Base-by-base conservation (phyloP, 129 eudicot genomes). In the Saussurea involucrata region DNA sequence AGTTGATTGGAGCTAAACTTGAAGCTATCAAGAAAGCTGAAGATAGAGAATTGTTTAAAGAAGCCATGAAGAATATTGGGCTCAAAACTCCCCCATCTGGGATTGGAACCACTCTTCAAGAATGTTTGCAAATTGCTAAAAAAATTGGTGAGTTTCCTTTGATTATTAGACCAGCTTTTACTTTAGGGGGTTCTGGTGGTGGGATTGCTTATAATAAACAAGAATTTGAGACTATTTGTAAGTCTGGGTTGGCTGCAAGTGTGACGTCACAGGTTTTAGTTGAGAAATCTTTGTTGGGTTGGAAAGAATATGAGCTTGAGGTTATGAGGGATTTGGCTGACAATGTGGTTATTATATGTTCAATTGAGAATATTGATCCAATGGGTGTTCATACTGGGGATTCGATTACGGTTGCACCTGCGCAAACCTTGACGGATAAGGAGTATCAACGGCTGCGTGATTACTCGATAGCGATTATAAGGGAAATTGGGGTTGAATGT, bases 271-370 rank as follows among this genome's bases (percentile, higher is more conserved):
- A 95, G 82, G 99, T 95, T 75, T 76, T 95, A 81, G 97, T 95
- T 28, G 99, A 95, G 88, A 95, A 95, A 74, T 92, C 97, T 9
- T 64, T 95, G 78, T 75, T 95, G 75, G 99, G 99, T 0, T 92
- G 99, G 99, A 95, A 95, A 68, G 99, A 95, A 77, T 95, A 92
- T 79, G 99, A 95, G 82, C 90, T 92, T 68, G 97, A 92, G 78
- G 97, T 95, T 55, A 92, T 91, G 97, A 87, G 99, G 72, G 99
- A 95, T 76, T 89, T 95, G 87, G 99, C 97, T 6, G 99, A 95
- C 68, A 95, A 92, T 85, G 96, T 91, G 49, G 96, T 95, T 71
- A 90, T 95, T 18, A 95, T 95, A 6, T 92, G 99, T 75, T 92
- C 97, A 0, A 92, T 91, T 66, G 96, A 91, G 92, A 91, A 91